Conservation (phyloP, 2,329 filamentous ascomycete genomes). For the Penicillium freii region DNA sequence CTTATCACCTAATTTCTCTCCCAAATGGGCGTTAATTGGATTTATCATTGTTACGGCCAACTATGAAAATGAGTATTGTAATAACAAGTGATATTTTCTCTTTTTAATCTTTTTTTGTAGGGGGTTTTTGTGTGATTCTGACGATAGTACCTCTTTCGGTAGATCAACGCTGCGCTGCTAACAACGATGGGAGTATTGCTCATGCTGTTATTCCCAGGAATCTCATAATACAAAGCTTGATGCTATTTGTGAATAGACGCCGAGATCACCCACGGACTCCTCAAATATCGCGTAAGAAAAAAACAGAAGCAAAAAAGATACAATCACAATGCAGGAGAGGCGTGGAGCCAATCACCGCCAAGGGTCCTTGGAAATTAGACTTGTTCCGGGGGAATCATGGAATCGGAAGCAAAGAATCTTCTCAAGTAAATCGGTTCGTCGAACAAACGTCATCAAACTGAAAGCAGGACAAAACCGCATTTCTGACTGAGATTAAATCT, state of each 20-base stretch:
- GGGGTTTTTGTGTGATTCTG: neutral
- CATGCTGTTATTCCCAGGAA: slow-evolving; percentile 15
- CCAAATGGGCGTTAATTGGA: neutral
- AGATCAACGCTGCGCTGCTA: neutral
- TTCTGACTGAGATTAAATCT: slow-evolving; percentile 56
- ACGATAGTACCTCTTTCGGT: neutral
- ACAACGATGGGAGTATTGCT: slow-evolving; percentile 20
- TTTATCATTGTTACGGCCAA: neutral
- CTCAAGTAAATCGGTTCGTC: neutral
- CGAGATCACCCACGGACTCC: slow-evolving; percentile 9
- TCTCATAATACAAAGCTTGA: slow-evolving; percentile 17
- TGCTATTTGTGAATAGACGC: slow-evolving; percentile 11
- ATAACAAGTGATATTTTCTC: neutral
- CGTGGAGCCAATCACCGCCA: neutral
- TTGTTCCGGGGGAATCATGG: neutral
- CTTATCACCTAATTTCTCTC: slow-evolving; percentile 13
- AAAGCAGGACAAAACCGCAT: neutral
- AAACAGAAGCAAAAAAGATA: slow-evolving; percentile 9
- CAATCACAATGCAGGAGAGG: neutral
- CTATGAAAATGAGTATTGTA: no score
- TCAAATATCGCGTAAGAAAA: slow-evolving; percentile 1
- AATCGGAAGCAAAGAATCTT: neutral
- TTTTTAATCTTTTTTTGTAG: neutral
- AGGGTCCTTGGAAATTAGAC: neutral
- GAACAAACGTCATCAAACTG: neutral